Base-by-base conservation (phyloP, 257 asterid genomes). In the Solanum peruvianum region DNA sequence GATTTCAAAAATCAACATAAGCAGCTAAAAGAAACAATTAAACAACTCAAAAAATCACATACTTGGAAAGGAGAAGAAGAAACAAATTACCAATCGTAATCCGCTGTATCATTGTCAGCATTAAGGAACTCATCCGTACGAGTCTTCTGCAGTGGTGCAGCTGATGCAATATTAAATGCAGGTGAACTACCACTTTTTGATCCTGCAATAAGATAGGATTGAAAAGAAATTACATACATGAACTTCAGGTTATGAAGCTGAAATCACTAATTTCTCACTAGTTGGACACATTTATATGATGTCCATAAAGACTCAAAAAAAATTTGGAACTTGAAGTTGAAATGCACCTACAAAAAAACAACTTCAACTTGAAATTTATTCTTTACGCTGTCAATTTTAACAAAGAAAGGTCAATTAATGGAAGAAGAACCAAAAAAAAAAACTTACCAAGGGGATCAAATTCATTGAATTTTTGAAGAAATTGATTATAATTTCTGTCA, bases 101-200 rank as follows among this genome's bases (percentile, higher is more conserved):
- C 99, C 87, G 96, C 94, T 92, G 96, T 95, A 92, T 97, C 98
- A 87, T 92, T 95, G 89, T 96, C 99, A 27, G 99, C 92, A 90
- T 91, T 95, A 91, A 97, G 98, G 88, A 97, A 95, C 89, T 97
- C 99, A 35, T 95, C 99, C 35, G 97, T 88, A 45, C 92, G 98
- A 87, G 93, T 91, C 95, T 92, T 96, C 85, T 95, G 93, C 37
- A 89, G 89, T 18, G 93, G 85, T 87, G 93, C 83, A 83, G 94
- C 93, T 18, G 98, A 87, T 25, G 93, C 64, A 89, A 96, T 86
- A 89, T 92, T 93, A 88, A 92, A 96, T 86, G 92, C 62, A 95
- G 47, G 47, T 39, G 27, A 27, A 27, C 27, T 27, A 27, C 27
- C 27, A 27, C 27, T 27, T 27, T 27, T 27, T 27, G 27, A 27